Evolutionary conservation across 768 basidiomycete species (phyloP).

Genomic region (Auriscalpium vulgare): DNA sequence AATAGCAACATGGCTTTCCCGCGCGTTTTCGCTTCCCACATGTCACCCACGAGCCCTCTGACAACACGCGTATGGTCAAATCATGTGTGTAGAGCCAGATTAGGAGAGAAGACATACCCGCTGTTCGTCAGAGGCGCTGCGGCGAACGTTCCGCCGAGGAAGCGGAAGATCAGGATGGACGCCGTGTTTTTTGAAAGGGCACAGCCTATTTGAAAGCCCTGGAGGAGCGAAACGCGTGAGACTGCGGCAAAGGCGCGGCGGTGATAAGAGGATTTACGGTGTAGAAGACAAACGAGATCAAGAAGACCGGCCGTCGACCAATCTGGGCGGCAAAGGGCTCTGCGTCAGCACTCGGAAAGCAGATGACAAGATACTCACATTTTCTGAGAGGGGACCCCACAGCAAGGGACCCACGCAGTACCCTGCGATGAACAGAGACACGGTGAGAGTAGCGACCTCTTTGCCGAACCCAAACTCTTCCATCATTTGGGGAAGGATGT

Average conservation of each 20-base stretch:
- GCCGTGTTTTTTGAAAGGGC: constrained; percentile 55
- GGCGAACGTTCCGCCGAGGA: constrained; percentile 64
- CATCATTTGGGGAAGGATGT: constrained; percentile 36
- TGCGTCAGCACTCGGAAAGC: too few species aligned
- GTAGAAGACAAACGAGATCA: constrained; percentile 50
- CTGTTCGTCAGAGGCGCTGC: constrained; percentile 62
- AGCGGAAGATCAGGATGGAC: constrained; percentile 60
- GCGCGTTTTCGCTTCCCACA: constrained; percentile 54
- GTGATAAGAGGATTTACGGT: constrained; percentile 24
- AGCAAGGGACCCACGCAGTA: constrained; percentile 37
- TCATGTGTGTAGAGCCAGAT: neutral
- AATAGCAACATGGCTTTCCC: constrained; percentile 64
- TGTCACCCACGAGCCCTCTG: constrained; percentile 46
- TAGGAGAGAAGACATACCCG: constrained; percentile 33
- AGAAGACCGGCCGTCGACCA: constrained; percentile 53
- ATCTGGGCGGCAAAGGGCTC: constrained; percentile 2
- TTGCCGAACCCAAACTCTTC: constrained; percentile 39
- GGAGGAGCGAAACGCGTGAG: neutral
- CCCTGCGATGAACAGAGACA: constrained; percentile 63
- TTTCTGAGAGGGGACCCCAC: constrained; percentile 24
- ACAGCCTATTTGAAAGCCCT: constrained; percentile 57
- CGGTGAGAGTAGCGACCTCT: constrained; percentile 45
- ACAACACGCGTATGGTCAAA: neutral
- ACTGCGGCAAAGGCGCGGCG: too few species aligned
- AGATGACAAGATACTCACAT: constrained; percentile 13